phyloP scores from a whole-genome alignment of 2,329 filamentous ascomycete genomes.

The Pseudocercospora pini-densiflorae region DNA sequence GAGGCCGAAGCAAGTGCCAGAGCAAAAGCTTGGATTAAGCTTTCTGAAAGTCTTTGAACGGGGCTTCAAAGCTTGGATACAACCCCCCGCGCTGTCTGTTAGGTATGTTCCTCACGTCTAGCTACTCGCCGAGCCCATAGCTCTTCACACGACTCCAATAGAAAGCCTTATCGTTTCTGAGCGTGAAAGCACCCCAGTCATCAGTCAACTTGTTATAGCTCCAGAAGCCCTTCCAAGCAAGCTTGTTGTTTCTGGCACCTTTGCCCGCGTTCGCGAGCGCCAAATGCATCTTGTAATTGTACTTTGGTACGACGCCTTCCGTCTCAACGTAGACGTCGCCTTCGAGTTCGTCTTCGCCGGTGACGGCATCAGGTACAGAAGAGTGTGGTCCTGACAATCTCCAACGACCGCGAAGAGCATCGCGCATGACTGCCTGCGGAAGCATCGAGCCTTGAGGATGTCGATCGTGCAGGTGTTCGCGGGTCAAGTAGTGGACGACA shows the following conservation, averaged over 20 bases:
- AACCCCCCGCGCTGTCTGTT: too few species aligned
- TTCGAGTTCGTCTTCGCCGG: constrained; percentile 52
- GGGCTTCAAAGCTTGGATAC: too few species aligned
- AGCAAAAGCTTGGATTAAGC: too few species aligned
- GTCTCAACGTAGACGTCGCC: constrained; percentile 83
- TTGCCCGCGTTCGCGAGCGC: constrained; percentile 66
- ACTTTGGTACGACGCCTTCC: constrained; percentile 77
- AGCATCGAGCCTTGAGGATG: constrained; percentile 45
- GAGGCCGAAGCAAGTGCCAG: too few species aligned
- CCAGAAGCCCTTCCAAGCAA: constrained; percentile 88
- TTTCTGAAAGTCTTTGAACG: too few species aligned
- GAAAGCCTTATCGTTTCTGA: constrained; percentile 65
- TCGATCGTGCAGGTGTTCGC: constrained; percentile 63
- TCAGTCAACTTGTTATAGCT: constrained; percentile 88
- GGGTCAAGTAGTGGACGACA: constrained; percentile 81
- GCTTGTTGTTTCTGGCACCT: constrained; percentile 77
- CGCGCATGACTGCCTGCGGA: constrained; percentile 65
- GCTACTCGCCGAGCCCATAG: too few species aligned
- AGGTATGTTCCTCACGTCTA: too few species aligned
- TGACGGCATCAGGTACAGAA: constrained; percentile 23
- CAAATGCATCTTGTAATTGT: constrained; percentile 83
- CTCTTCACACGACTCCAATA: constrained; percentile 67
- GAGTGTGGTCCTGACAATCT: constrained; percentile 59
- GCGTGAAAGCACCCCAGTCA: constrained; percentile 82
- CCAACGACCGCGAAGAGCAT: constrained; percentile 70